Conservation (phyloP, 345 rosid genomes). For the Hypericum perforatum region DNA sequence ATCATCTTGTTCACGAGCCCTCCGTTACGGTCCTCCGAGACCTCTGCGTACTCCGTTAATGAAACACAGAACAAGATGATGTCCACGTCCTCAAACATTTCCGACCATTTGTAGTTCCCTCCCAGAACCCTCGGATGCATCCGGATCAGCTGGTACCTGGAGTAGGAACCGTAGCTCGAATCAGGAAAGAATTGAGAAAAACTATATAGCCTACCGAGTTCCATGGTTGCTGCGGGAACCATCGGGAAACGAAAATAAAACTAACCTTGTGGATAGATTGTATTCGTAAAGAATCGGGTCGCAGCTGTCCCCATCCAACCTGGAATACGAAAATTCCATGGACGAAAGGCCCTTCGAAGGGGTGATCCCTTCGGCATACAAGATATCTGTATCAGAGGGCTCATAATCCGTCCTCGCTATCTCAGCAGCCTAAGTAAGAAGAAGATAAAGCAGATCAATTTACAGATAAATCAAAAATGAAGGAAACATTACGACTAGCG, state of each 20-base stretch:
- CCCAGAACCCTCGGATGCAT: constrained; percentile 58
- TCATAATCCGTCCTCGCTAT: constrained; percentile 54
- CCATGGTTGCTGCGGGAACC: no score
- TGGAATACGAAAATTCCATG: constrained; percentile 72
- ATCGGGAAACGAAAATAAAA: no score
- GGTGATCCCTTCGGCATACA: constrained; percentile 67
- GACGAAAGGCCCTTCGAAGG: constrained; percentile 55
- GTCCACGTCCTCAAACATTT: constrained; percentile 76
- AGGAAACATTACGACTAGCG: no score
- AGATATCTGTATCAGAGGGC: constrained; percentile 75
- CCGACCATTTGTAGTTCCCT: constrained; percentile 68
- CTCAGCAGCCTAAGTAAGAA: constrained; percentile 58
- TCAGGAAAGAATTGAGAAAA: no score
- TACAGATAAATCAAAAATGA: no score
- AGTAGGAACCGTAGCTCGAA: no score
- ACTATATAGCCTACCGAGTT: no score
- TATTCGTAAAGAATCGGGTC: constrained; percentile 28
- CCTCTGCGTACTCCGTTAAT: constrained; percentile 50
- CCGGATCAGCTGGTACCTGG: constrained; percentile 65
- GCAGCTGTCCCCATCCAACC: constrained; percentile 18
- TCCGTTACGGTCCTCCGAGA: constrained; percentile 39
- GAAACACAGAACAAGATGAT: constrained; percentile 65
- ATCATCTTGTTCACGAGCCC: constrained; percentile 68
- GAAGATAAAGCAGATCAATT: background rate
- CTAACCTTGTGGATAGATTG: constrained; percentile 28